Percentiles rank a stretch among this genome's conserved stretches.
Evolutionary conservation across 1,284 basidiomycete genomes (phyloP).

Genomic region (Cutaneotrichosporon dermatis): DNA sequence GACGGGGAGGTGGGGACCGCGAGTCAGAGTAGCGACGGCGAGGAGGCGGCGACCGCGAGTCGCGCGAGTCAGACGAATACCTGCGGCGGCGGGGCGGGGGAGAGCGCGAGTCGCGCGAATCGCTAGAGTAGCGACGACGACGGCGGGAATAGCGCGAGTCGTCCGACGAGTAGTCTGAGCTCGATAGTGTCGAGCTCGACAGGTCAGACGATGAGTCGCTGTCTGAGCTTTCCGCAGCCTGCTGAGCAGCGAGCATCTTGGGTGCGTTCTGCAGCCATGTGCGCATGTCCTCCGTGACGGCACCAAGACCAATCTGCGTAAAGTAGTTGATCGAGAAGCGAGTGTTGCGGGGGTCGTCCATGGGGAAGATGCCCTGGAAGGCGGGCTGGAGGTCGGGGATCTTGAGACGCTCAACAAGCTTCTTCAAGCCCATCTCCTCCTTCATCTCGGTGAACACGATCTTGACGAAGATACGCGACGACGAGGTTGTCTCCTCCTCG

Average conservation of each 20-base stretch:
- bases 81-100: slow-evolving; percentile 19
- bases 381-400: slow-evolving; percentile 72
- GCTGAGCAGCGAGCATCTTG: slow-evolving; percentile 84
- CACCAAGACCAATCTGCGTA: slow-evolving; percentile 86
- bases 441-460: slow-evolving; percentile 92
- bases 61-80: slow-evolving; percentile 19
- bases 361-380: slow-evolving; percentile 85
- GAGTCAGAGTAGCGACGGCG: slow-evolving; percentile 16
- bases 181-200: slow-evolving; percentile 39
- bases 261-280: slow-evolving; percentile 93
- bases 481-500: slow-evolving; percentile 95
- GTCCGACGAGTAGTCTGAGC: slow-evolving; percentile 51
- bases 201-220: slow-evolving; percentile 53
- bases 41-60: slow-evolving; percentile 17
- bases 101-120: slow-evolving; percentile 17
- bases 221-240: slow-evolving; percentile 59
- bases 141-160: slow-evolving; percentile 18
- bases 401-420: slow-evolving; percentile 76
- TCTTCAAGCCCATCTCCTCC: slow-evolving; percentile 85
- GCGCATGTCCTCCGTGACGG: slow-evolving; percentile 91
- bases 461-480: slow-evolving; percentile 95
- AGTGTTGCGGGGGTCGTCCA: slow-evolving; percentile 93
- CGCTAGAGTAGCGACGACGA: slow-evolving; percentile 5
- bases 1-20: slow-evolving; percentile 12
- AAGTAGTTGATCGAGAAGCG: slow-evolving; percentile 98